Base-by-base conservation (phyloP, 257 asterid species). In the Jacaranda mimosifolia region DNA sequence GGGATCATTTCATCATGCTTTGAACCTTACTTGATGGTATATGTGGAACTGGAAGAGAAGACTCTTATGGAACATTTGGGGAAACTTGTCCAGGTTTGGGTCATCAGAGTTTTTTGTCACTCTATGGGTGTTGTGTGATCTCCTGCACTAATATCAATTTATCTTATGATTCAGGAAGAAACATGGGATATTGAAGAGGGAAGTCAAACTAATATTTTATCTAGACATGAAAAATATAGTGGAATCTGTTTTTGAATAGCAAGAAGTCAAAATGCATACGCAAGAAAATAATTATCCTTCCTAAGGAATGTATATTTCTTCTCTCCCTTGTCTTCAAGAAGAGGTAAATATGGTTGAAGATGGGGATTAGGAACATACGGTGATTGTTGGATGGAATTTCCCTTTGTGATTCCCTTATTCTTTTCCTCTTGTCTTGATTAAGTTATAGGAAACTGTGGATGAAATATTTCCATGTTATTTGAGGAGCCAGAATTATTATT, bases 131-230 rank as follows among this genome's bases (percentile, higher is more conserved):
- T 17, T 5, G 11, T 55, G 10, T 17, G 60, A 55, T 55, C 38
- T 59, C 65, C 65, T 59, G 15, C 7, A 26, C 81, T 72, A 70
- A 77, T 70, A 56, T 76, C 49, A 26, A 63, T 74, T 72, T 80
- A 68, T 80, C 81, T 73, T 75, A 56, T 78, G 48, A 78, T 67
- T 17, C 92, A 95, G 99, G 98, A 96, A 86, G 99, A 96, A 83
- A 90, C 97, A 53, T 95, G 99, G 99, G 96, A 91, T 48, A 86
- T 90, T 68, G 99, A 96, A 81, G 99, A 96, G 83, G 99, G 99
- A 71, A 89, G 97, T 83, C 97, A 95, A 81, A 95, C 92, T 70
- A 83, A 96, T 83, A 89, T 96, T 75, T 90, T 96, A 81, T 89
- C 97, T 56, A 96, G 99, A 21, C 56, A 35, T 67, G 32, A 56